Evolutionary conservation across 441 rosid genomes (phyloP).

Genomic region (Sinapis alba): DNA sequence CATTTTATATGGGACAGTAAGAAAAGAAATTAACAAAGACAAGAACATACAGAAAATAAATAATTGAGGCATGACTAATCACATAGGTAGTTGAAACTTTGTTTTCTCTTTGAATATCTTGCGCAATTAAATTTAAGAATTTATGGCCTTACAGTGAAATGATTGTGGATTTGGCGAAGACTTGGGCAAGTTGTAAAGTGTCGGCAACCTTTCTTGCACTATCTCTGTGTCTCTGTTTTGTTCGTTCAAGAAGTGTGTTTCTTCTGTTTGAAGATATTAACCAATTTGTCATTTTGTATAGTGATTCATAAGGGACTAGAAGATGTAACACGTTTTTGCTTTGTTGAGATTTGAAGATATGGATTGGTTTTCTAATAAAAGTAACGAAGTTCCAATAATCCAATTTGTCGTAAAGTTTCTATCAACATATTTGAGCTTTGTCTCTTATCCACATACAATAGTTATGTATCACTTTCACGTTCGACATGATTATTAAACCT

Average conservation of each 20-base stretch:
- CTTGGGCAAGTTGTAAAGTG: background rate
- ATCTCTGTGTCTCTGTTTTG: background rate
- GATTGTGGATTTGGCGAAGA: background rate
- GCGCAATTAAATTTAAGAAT: constrained; percentile 37
- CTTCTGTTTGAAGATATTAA: too few species aligned
- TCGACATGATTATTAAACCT: background rate
- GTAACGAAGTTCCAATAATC: too few species aligned
- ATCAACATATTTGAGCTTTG: too few species aligned
- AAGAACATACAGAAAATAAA: background rate
- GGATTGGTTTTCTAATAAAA: too few species aligned
- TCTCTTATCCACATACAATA: constrained; percentile 4
- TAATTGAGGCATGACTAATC: background rate
- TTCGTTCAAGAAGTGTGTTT: background rate
- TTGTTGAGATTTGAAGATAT: too few species aligned
- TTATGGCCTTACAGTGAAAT: constrained; percentile 34
- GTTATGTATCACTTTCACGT: constrained; percentile 3
- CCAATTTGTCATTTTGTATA: too few species aligned
- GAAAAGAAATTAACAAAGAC: background rate
- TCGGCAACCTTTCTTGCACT: background rate
- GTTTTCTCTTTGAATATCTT: background rate
- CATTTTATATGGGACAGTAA: background rate
- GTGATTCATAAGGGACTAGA: too few species aligned
- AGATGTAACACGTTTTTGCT: too few species aligned
- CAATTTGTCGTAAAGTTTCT: too few species aligned
- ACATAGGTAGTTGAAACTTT: background rate